Conservation (phyloP, 2,329 filamentous ascomycete genomes). For the Neofusicoccum parvum region DNA sequence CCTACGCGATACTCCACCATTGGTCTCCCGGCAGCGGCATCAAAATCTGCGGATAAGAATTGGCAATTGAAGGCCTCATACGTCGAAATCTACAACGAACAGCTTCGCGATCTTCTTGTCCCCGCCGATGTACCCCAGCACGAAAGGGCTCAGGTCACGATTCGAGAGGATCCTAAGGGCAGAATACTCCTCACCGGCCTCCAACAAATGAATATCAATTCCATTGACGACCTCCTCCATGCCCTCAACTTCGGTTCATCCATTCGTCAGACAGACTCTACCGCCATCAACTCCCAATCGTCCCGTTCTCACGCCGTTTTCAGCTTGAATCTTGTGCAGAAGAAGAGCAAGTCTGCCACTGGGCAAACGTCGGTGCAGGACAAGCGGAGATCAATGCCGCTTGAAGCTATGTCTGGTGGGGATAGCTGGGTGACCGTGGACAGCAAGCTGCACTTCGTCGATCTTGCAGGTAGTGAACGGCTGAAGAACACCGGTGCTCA, state of each 20-base stretch:
- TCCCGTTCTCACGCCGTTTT: slow-evolving; percentile 98
- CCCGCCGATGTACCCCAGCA: slow-evolving; percentile 68
- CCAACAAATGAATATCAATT: slow-evolving; percentile 84
- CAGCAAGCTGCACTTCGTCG: slow-evolving; percentile 98
- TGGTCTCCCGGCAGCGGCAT: slow-evolving; percentile 49
- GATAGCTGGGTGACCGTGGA: slow-evolving; percentile 80
- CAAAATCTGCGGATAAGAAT: slow-evolving; percentile 63
- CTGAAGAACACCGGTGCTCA: slow-evolving; percentile 97
- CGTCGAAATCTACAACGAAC: slow-evolving; percentile 95
- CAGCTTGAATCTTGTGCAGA: slow-evolving; percentile 89
- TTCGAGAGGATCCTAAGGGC: slow-evolving; percentile 91
- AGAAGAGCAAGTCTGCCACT: slow-evolving; percentile 60
- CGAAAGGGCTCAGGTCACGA: slow-evolving; percentile 81
- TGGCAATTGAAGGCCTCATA: slow-evolving; percentile 96
- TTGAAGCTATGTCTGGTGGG: slow-evolving; percentile 72
- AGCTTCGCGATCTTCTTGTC: slow-evolving; percentile 84
- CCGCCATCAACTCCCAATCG: slow-evolving; percentile 95
- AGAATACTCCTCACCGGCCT: slow-evolving; percentile 92
- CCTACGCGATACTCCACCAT: slow-evolving; percentile 75
- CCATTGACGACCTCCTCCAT: slow-evolving; percentile 84
- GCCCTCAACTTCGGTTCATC: slow-evolving; percentile 90
- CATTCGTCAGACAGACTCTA: slow-evolving; percentile 95
- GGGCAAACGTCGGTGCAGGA: slow-evolving; percentile 60
- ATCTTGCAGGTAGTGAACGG: slow-evolving; percentile 93
- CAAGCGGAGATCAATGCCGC: slow-evolving; percentile 83